These are phyloP conservation scores for Cystofilobasidium ferigula DNA, from an alignment of 768 basidiomycete genomes.

Conservation along the genomic window DNA sequence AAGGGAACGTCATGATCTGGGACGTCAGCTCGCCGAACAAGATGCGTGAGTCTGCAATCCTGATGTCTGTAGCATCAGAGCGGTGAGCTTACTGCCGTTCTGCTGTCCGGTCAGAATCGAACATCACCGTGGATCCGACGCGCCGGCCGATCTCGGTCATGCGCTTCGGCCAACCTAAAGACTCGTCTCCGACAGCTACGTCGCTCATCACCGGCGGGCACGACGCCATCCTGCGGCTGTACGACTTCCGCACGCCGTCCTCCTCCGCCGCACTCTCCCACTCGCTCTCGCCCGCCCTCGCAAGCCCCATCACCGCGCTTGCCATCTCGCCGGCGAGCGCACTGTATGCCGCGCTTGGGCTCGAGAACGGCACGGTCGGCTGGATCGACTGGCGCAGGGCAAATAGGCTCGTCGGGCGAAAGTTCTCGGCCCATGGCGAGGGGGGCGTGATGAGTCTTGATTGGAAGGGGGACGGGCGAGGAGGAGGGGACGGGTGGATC, in stretches of 20 bases:
- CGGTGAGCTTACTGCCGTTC: not conserved
- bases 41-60: slow-evolving; percentile 11
- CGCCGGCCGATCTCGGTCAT: slow-evolving; percentile 18
- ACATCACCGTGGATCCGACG: slow-evolving; percentile 17
- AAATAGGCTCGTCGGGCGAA: slow-evolving; percentile 4
- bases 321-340: slow-evolving; percentile 18
- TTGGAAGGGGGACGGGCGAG: slow-evolving; percentile 17
- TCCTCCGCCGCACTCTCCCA: not conserved
- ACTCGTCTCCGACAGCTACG: not conserved
- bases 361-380: slow-evolving; percentile 25
- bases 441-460: slow-evolving; percentile 22
- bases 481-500: slow-evolving; percentile 51
- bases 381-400: slow-evolving; percentile 24
- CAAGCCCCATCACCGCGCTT: slow-evolving; percentile 15
- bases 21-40: slow-evolving; percentile 19
- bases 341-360: slow-evolving; percentile 10
- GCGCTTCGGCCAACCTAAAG: slow-evolving; percentile 9
- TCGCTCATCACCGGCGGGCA: slow-evolving; percentile 22
- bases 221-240: slow-evolving; percentile 20
- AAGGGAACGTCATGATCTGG: slow-evolving; percentile 21
- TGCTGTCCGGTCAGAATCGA: not conserved
- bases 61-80: not conserved
- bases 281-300: slow-evolving; percentile 1
- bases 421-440: slow-evolving; percentile 21
- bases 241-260: slow-evolving; percentile 6